phyloP scores from a whole-genome alignment of 1,284 basidiomycete genomes.

The Fistulinella staudtii region DNA sequence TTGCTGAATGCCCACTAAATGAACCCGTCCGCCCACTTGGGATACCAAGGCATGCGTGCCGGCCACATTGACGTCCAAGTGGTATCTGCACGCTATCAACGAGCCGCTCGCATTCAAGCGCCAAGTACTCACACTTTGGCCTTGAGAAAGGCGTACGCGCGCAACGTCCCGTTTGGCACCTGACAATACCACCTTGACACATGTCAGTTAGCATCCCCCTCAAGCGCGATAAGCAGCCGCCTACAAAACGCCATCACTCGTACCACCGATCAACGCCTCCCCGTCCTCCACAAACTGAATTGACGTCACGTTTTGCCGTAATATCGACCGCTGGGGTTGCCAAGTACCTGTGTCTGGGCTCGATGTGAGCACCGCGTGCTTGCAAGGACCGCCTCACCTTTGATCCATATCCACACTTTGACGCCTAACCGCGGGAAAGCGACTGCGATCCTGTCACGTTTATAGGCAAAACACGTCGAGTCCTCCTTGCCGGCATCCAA shows the following conservation, averaged over 20 bases:
- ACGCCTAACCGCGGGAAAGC: conserved; percentile 55
- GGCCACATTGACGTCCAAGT: conserved; percentile 47
- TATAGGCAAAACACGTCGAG: conserved; percentile 52
- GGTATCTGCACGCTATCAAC: conserved; percentile 34
- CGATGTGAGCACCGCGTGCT: neutral
- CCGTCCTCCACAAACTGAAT: conserved; percentile 61
- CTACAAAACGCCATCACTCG: conserved; percentile 62
- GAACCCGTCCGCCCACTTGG: conserved; percentile 45
- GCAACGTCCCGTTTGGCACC: conserved; percentile 58
- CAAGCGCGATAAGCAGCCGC: conserved; percentile 2
- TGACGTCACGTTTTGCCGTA: conserved; percentile 56
- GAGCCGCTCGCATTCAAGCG: neutral
- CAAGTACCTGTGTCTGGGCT: conserved; percentile 43
- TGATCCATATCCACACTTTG: conserved; percentile 59
- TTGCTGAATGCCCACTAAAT: conserved; percentile 46
- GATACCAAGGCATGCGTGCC: conserved; percentile 50
- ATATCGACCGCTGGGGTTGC: conserved; percentile 55
- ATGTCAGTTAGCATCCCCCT: conserved; percentile 8
- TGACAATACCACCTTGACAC: conserved; percentile 55
- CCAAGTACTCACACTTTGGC: conserved; percentile 47
- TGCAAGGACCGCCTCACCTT: conserved; percentile 39
- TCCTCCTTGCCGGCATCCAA: conserved; percentile 46
- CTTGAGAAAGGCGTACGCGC: conserved; percentile 52
- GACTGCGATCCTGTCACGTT: conserved; percentile 55
- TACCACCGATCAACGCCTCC: conserved; percentile 59